Evolutionary conservation across 2,329 filamentous ascomycete species (phyloP).

Genomic region (Camillea tinctor): DNA sequence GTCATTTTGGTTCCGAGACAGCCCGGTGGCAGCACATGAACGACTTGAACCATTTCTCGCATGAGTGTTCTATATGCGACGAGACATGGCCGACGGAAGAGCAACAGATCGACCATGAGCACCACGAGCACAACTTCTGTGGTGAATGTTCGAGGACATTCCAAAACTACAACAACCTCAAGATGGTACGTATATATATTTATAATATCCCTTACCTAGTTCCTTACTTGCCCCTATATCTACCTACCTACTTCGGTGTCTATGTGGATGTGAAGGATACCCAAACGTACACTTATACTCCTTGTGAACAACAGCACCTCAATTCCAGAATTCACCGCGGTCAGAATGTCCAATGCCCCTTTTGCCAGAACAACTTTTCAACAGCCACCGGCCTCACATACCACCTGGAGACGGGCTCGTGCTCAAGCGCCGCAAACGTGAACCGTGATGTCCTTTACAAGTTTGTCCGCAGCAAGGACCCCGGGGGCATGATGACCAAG

Average conservation of each 20-base stretch:
- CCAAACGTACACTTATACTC: neutral
- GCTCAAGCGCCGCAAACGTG: constrained; percentile 37
- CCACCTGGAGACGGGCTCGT: constrained; percentile 57
- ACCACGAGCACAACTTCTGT: constrained; percentile 34
- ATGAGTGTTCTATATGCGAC: constrained; percentile 30
- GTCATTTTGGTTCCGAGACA: constrained; percentile 9
- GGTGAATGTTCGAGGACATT: constrained; percentile 35
- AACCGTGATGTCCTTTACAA: constrained; percentile 45
- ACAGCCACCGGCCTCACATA: constrained; percentile 54
- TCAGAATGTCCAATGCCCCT: constrained; percentile 49
- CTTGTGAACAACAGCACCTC: constrained; percentile 49
- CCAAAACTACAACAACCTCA: constrained; percentile 28
- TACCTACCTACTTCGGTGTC: no score
- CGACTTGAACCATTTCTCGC: constrained; percentile 27
- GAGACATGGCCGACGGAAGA: constrained; percentile 16
- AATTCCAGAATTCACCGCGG: constrained; percentile 51
- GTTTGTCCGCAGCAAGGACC: constrained; percentile 46
- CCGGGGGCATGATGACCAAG: constrained; percentile 48
- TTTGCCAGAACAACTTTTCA: constrained; percentile 46
- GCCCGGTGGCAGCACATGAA: constrained; percentile 31
- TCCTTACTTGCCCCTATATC: no score
- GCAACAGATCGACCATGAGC: constrained; percentile 26
- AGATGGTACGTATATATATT: constrained; percentile 27
- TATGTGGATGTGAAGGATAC: neutral
- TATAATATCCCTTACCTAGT: no score